Evolutionary conservation across 176 grass and related monocot genomes (phyloP).

Genomic region (Bolboschoenus planiculmis): DNA sequence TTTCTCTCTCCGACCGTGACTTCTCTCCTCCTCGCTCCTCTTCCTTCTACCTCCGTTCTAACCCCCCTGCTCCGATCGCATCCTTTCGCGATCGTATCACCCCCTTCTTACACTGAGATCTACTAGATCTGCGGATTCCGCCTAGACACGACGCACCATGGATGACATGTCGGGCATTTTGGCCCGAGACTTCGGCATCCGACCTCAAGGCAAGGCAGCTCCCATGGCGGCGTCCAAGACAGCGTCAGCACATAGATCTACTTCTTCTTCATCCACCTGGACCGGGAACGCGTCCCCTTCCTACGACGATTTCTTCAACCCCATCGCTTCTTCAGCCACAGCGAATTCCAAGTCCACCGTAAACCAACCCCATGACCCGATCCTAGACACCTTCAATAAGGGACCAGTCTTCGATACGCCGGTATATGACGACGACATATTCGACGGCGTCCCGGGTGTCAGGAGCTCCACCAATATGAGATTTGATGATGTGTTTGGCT

Average conservation of each 20-base stretch:
- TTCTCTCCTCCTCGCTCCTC: not conserved
- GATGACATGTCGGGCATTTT: slow-evolving; percentile 77
- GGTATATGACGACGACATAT: slow-evolving; percentile 46
- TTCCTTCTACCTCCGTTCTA: not conserved
- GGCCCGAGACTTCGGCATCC: slow-evolving; percentile 65
- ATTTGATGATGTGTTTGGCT: slow-evolving; percentile 36
- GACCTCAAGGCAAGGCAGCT: slow-evolving; percentile 58
- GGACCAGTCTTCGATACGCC: slow-evolving; percentile 30
- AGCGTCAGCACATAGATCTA: slow-evolving; percentile 43
- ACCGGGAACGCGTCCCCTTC: slow-evolving; percentile 24
- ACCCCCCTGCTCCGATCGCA: not conserved
- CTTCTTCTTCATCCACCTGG: not conserved
- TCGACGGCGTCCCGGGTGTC: slow-evolving; percentile 25
- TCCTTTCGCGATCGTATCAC: slow-evolving; percentile 14
- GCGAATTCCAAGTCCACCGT: slow-evolving; percentile 17
- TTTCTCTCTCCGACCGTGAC: not conserved
- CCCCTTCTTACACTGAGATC: not conserved
- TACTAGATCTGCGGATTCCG: not conserved
- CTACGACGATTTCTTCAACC: slow-evolving; percentile 42
- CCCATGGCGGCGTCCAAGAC: slow-evolving; percentile 50
- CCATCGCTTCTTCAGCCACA: slow-evolving; percentile 17
- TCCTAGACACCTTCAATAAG: slow-evolving; percentile 22
- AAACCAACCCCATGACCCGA: not conserved
- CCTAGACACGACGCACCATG: slow-evolving; percentile 24
- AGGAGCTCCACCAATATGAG: slow-evolving; percentile 24